Percentiles rank a stretch among this genome's conserved stretches.
Evolutionary conservation across 495 filamentous ascomycete genomes (phyloP).

Genomic region (Lophium mytilinum): DNA sequence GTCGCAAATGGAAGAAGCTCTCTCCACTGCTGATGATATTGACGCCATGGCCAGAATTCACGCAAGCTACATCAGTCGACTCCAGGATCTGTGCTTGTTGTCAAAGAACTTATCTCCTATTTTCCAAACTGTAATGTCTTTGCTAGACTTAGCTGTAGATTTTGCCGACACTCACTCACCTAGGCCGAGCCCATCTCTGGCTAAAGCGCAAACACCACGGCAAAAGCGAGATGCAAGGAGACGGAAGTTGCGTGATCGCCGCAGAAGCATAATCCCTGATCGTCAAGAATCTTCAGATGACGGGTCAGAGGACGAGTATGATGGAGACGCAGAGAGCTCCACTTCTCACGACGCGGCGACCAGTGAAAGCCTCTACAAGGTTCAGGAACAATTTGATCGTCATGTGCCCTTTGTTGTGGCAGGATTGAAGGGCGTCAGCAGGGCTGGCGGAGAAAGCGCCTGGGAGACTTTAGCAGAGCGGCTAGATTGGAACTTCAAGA

Average conservation of each 20-base stretch:
- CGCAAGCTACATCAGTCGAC: slow-evolving; percentile 47
- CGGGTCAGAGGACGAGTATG: slow-evolving; percentile 21
- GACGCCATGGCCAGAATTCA: slow-evolving; percentile 75
- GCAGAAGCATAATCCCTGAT: slow-evolving; percentile 11
- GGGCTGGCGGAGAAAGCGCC: slow-evolving; percentile 39
- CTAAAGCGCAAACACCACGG: neutral
- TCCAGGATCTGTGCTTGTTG: slow-evolving; percentile 61
- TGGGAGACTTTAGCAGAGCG: slow-evolving; percentile 49
- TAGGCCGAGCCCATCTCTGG: neutral
- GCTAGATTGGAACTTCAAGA: slow-evolving; percentile 28
- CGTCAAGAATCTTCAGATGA: slow-evolving; percentile 1
- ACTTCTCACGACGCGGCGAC: slow-evolving; percentile 29
- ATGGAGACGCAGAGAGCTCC: slow-evolving; percentile 12
- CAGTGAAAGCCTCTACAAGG: slow-evolving; percentile 29
- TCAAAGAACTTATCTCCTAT: slow-evolving; percentile 36
- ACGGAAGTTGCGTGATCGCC: slow-evolving; percentile 25
- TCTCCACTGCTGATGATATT: slow-evolving; percentile 60
- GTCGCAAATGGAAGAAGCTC: slow-evolving; percentile 41
- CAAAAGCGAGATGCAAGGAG: neutral
- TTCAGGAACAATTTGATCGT: slow-evolving; percentile 38
- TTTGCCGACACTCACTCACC: slow-evolving; percentile 39
- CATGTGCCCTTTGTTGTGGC: slow-evolving; percentile 39
- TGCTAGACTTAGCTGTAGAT: slow-evolving; percentile 43
- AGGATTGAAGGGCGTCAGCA: slow-evolving; percentile 41
- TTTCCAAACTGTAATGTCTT: slow-evolving; percentile 25